Percentiles rank a stretch among this genome's conserved stretches.
Conservation (phyloP, 352 stramenopile species). For the Phytophthora sansomeana region DNA sequence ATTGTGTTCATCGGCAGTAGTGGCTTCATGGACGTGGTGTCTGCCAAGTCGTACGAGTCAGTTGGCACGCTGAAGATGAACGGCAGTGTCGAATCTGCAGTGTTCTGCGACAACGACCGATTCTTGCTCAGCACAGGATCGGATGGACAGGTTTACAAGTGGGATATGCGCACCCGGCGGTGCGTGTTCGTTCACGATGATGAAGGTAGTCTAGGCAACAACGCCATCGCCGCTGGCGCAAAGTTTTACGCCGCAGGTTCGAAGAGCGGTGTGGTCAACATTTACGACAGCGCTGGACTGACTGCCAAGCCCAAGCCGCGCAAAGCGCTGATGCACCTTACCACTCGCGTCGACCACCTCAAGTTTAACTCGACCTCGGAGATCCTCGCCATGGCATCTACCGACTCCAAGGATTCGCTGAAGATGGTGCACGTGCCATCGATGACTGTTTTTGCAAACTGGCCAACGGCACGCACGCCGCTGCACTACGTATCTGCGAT, state of each 20-base stretch:
- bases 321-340: constrained; percentile 98
- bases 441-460: constrained; percentile 97
- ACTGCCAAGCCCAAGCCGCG: constrained; percentile 67
- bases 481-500: constrained; percentile 96
- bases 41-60: constrained; percentile 92
- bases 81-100: constrained; percentile 87
- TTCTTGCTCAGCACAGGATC: constrained; percentile 95
- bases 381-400: constrained; percentile 95
- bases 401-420: constrained; percentile 93
- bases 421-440: constrained; percentile 96
- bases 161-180: constrained; percentile 91
- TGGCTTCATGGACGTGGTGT: constrained; percentile 95
- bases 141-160: constrained; percentile 97
- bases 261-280: constrained; percentile 97
- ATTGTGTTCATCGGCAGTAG: constrained; percentile 96
- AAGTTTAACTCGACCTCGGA: constrained; percentile 95
- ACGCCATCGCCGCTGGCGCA: constrained; percentile 78
- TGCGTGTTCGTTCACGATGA: constrained; percentile 85
- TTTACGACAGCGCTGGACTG: constrained; percentile 91
- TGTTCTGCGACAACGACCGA: constrained; percentile 93
- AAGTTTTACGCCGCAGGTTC: constrained; percentile 93
- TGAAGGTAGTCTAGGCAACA: constrained; percentile 88
- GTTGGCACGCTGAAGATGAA: constrained; percentile 98
- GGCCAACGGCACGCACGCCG: constrained; percentile 97
- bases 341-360: constrained; percentile 89